Evolutionary conservation across 805 yeast genomes (phyloP).

Genomic region (Spencermartinsiella europaea): DNA sequence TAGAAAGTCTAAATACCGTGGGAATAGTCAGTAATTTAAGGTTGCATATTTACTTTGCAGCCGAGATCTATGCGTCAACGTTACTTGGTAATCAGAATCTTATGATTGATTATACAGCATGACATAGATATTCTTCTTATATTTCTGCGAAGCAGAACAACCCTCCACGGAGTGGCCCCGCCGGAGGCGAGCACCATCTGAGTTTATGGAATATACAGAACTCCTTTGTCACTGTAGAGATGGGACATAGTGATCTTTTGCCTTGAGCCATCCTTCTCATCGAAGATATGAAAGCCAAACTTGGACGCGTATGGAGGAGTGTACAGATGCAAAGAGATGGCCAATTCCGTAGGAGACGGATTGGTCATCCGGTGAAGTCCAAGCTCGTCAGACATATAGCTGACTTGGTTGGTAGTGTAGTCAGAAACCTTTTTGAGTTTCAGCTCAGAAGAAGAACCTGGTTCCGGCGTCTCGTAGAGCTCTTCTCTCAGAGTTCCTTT

Average conservation of each 20-base stretch:
- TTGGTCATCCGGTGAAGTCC: constrained; percentile 64
- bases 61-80: too few species aligned
- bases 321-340: constrained; percentile 65
- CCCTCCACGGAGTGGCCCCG: too few species aligned
- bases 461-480: constrained; percentile 46
- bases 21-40: too few species aligned
- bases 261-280: constrained; percentile 43
- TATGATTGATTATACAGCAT: too few species aligned
- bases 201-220: too few species aligned
- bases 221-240: constrained; percentile 60
- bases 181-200: too few species aligned
- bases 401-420: constrained; percentile 39
- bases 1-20: too few species aligned
- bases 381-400: constrained; percentile 59
- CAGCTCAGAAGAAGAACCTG: constrained; percentile 22
- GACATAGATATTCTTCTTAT: too few species aligned
- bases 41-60: too few species aligned
- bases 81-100: too few species aligned
- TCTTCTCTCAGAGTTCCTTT: constrained; percentile 55
- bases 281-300: constrained; percentile 40
- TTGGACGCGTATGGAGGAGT: constrained; percentile 72
- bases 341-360: constrained; percentile 36
- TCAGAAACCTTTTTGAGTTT: constrained; percentile 26
- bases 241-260: constrained; percentile 55
- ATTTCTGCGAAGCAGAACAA: too few species aligned